phyloP scores from a whole-genome alignment of 2,329 filamentous ascomycete species.

The Sarocladium strictum region DNA sequence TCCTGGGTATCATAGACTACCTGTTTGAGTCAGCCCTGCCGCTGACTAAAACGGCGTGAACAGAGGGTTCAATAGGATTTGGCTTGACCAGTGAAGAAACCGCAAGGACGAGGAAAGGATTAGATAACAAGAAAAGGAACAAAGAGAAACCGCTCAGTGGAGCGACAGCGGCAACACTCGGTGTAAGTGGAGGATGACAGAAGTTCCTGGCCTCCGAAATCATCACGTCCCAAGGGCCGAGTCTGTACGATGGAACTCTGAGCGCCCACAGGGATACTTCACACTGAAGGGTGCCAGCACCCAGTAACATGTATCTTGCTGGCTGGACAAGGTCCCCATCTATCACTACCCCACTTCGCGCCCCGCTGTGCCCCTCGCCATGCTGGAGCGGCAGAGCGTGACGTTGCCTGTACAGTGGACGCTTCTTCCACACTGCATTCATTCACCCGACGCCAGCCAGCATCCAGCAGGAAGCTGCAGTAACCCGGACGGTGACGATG shows the following conservation, averaged over 20 bases:
- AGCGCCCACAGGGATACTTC: background rate
- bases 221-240: too few species aligned
- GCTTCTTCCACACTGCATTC: background rate
- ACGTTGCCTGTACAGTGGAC: background rate
- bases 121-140: too few species aligned
- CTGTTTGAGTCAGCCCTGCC: too few species aligned
- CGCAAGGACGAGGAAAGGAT: too few species aligned
- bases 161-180: background rate
- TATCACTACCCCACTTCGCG: background rate
- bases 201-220: background rate
- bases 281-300: background rate
- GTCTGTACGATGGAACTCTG: too few species aligned
- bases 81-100: too few species aligned
- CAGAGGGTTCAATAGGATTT: too few species aligned
- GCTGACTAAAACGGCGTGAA: too few species aligned
- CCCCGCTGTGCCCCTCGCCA: background rate
- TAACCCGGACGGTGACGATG: background rate
- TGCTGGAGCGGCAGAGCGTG: background rate
- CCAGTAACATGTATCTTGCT: background rate
- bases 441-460: background rate
- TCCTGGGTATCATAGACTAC: too few species aligned
- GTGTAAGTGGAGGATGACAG: background rate
- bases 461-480: background rate
- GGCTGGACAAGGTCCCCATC: background rate
- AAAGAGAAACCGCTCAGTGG: too few species aligned